Conservation (phyloP, 257 asterid genomes). For the Solanum peruvianum region DNA sequence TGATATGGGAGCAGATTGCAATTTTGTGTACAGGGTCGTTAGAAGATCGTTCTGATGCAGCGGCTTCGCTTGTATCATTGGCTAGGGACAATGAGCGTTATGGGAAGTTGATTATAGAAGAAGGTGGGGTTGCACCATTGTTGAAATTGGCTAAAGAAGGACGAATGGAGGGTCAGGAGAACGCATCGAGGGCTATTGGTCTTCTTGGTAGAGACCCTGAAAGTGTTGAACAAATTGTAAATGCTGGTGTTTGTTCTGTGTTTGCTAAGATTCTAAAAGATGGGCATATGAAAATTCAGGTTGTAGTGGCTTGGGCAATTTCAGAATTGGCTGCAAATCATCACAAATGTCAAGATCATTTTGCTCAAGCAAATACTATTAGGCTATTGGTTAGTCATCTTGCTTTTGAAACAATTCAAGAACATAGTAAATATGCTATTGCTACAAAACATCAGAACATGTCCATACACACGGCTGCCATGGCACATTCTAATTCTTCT, state of each 20-base stretch:
- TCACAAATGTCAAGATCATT: conserved; percentile 11
- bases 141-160: conserved; percentile 13
- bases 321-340: conserved; percentile 5
- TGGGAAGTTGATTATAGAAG: conserved; percentile 9
- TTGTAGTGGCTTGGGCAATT: conserved; percentile 14
- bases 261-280: conserved; percentile 8
- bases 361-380: conserved; percentile 4
- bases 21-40: conserved; percentile 7
- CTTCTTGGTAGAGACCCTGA: conserved; percentile 11
- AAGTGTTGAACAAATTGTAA: conserved; percentile 10
- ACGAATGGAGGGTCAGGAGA: conserved; percentile 6
- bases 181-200: conserved; percentile 8
- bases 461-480: neutral
- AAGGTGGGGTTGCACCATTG: conserved; percentile 9
- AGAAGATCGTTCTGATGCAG: conserved; percentile 17
- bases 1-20: conserved; percentile 19
- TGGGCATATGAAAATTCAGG: conserved; percentile 10
- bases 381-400: conserved; percentile 11
- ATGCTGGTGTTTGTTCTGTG: conserved; percentile 11
- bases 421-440: conserved; percentile 10
- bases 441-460: neutral
- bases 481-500: neutral
- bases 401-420: conserved; percentile 14
- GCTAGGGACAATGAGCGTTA: conserved; percentile 9
- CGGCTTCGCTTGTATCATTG: conserved; percentile 10